Percentiles rank a stretch among this genome's conserved stretches.
These are phyloP conservation scores for Acacia confusa DNA, from an alignment of 306 rosid genomes.

Conservation along the genomic window DNA sequence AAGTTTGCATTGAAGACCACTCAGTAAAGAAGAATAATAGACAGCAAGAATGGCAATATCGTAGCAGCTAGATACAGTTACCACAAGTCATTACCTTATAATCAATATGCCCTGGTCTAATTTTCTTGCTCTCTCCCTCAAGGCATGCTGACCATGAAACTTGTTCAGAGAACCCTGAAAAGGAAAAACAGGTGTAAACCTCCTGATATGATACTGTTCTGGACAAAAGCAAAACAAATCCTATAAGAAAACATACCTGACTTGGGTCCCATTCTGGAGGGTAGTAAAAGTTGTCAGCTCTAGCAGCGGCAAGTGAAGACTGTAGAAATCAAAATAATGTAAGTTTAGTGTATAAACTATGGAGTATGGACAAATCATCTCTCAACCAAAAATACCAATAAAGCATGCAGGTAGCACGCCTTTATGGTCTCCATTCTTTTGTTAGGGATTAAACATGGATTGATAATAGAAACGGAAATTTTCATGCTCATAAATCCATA, in stretches of 20 bases:
- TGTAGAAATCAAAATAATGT: constrained; percentile 50
- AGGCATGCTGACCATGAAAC: constrained; percentile 90
- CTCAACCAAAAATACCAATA: constrained; percentile 17
- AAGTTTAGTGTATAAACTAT: constrained; percentile 29
- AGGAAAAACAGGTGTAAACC: constrained; percentile 28
- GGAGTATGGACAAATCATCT: constrained; percentile 3
- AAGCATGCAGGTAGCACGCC: not conserved
- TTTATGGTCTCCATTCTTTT: not conserved
- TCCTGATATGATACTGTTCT: not conserved
- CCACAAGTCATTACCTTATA: constrained; percentile 53
- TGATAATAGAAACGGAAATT: not conserved
- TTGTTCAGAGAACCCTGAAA: constrained; percentile 62
- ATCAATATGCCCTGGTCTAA: constrained; percentile 86
- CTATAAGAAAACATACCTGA: constrained; percentile 52
- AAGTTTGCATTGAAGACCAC: not conserved
- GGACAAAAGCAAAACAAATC: not conserved
- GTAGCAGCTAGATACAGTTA: not conserved
- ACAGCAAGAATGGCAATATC: not conserved
- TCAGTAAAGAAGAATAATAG: not conserved
- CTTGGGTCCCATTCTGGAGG: constrained; percentile 96
- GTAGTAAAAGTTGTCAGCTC: constrained; percentile 89
- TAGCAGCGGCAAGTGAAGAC: constrained; percentile 95
- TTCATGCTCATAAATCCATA: not conserved
- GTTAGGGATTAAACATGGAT: not conserved
- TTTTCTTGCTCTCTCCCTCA: constrained; percentile 92